phyloP scores from a whole-genome alignment of 2,329 filamentous ascomycete genomes.

The Thielaviopsis ethacetica region DNA sequence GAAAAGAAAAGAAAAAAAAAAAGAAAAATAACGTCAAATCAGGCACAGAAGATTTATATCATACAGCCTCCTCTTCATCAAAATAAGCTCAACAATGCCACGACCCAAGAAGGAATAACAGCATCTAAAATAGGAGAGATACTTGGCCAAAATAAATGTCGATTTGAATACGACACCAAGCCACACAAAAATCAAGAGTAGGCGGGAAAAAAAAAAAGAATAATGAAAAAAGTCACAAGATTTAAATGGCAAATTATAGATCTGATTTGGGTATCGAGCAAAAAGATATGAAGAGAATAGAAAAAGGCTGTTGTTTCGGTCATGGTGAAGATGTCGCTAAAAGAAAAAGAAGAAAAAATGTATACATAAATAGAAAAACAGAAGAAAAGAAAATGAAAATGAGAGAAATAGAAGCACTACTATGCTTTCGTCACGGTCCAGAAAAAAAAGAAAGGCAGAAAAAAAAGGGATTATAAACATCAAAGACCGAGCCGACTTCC shows the following conservation, averaged over 20 bases:
- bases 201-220: slow-evolving; percentile 7
- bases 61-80: neutral
- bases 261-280: neutral
- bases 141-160: too few species aligned
- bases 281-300: slow-evolving; percentile 13
- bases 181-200: too few species aligned
- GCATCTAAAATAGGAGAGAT: too few species aligned
- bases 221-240: slow-evolving; percentile 13
- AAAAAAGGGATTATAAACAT: slow-evolving; percentile 2
- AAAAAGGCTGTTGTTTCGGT: neutral
- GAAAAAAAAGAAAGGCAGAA: neutral
- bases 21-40: neutral
- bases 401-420: neutral
- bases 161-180: too few species aligned
- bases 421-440: neutral
- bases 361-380: neutral
- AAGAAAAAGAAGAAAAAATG: neutral
- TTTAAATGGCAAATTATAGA: neutral
- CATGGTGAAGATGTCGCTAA: neutral
- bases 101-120: too few species aligned
- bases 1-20: neutral
- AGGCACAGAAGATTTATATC: neutral
- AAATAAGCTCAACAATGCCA: neutral
- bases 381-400: neutral
- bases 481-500: slow-evolving; percentile 6